Conservation (phyloP, 1,284 basidiomycete species). For the Sparassis latifolia region DNA sequence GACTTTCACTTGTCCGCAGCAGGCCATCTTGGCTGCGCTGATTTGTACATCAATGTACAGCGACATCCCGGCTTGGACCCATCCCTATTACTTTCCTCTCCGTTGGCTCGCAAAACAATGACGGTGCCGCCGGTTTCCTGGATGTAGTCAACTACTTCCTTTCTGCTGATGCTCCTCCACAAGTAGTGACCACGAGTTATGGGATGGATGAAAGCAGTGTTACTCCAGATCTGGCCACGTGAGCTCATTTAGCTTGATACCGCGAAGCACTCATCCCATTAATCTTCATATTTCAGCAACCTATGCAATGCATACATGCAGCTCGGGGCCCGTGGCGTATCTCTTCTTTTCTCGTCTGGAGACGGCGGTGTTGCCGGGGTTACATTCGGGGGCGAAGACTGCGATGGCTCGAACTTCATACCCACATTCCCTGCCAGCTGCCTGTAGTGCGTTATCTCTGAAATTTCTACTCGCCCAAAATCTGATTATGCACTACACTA, state of each 20-base stretch:
- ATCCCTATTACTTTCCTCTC: conserved; percentile 14
- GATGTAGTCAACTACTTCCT: conserved; percentile 12
- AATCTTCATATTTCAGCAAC: neutral
- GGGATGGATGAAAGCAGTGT: conserved; percentile 19
- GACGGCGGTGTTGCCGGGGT: conserved; percentile 56
- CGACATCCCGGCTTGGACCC: conserved; percentile 3
- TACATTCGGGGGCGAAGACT: conserved; percentile 40
- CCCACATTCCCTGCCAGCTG: conserved; percentile 62
- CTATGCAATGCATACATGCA: conserved; percentile 21
- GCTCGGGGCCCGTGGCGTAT: conserved; percentile 50
- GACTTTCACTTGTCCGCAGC: too few relatives aligned
- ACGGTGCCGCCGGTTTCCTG: conserved; percentile 11
- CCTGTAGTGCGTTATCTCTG: conserved; percentile 25
- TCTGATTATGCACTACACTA: conserved; percentile 32
- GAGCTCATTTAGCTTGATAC: conserved; percentile 33
- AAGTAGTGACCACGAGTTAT: conserved; percentile 52
- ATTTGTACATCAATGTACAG: too few relatives aligned
- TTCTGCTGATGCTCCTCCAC: conserved; percentile 48
- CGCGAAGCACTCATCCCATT: neutral
- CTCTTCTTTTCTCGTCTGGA: conserved; percentile 57
- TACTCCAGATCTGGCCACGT: conserved; percentile 37
- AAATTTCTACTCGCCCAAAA: conserved; percentile 5
- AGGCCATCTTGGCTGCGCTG: too few relatives aligned
- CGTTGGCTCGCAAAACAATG: conserved; percentile 11
- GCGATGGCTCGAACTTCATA: conserved; percentile 44